Evolutionary conservation across 23 red algal genomes (phyloP).

Genomic region (Gracilariopsis chorda): DNA sequence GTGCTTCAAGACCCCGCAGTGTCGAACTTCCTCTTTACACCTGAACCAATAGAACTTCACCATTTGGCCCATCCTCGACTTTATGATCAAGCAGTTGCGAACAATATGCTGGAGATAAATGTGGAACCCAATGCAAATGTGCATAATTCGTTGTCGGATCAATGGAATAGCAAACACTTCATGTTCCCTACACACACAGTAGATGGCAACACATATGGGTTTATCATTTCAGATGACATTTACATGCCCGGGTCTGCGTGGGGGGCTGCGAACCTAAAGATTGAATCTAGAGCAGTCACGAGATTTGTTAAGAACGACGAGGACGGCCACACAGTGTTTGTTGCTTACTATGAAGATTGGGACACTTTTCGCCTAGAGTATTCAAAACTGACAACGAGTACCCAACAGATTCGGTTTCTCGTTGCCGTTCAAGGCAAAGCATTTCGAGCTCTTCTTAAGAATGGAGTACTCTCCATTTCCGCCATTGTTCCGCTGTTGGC

Average conservation of each 20-base stretch:
- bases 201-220: background rate
- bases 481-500: background rate
- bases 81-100: background rate
- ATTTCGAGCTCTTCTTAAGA: background rate
- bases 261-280: background rate
- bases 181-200: background rate
- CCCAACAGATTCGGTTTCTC: background rate
- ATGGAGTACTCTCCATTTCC: background rate
- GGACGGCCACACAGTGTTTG: background rate
- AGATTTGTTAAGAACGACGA: background rate
- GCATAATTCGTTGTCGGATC: background rate
- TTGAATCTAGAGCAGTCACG: background rate
- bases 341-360: background rate
- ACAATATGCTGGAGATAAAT: background rate
- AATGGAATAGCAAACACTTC: background rate
- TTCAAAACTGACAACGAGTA: background rate
- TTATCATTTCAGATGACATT: background rate
- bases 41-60: slow-evolving; percentile 6
- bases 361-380: background rate
- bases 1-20: background rate
- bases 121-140: background rate
- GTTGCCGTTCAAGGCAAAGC: background rate
- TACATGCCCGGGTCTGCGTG: background rate
- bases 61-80: background rate
- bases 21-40: background rate